These are phyloP conservation scores for Cryomyces antarcticus DNA, from an alignment of 495 filamentous ascomycete genomes.

Conservation along the genomic window DNA sequence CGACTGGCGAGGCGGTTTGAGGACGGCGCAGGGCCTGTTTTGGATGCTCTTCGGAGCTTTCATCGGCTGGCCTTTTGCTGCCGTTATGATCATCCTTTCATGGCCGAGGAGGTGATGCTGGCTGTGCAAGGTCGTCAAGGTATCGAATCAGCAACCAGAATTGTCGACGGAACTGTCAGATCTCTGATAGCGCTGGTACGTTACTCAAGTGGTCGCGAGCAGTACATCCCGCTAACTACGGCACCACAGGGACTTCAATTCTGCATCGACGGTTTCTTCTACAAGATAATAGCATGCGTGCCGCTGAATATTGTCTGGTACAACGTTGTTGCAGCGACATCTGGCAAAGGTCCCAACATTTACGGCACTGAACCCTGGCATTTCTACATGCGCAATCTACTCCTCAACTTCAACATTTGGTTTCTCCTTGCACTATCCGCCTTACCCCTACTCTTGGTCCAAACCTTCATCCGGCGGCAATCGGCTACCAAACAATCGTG, in stretches of 20 bases:
- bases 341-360: constrained; percentile 66
- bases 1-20: constrained; percentile 55
- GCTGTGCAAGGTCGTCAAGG: constrained; percentile 36
- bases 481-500: constrained; percentile 24
- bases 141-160: constrained; percentile 30
- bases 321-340: constrained; percentile 60
- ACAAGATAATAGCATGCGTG: constrained; percentile 54
- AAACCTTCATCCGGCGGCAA: constrained; percentile 23
- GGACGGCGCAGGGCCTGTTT: constrained; percentile 63
- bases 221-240: constrained; percentile 5
- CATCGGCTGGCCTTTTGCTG: constrained; percentile 88
- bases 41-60: constrained; percentile 85
- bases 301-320: constrained; percentile 89
- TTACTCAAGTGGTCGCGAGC: constrained; percentile 1
- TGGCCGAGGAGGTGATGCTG: constrained; percentile 55
- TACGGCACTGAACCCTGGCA: constrained; percentile 95
- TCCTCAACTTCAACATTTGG: constrained; percentile 92
- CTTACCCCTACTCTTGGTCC: constrained; percentile 37
- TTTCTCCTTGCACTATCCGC: constrained; percentile 64
- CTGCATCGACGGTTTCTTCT: constrained; percentile 59
- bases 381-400: constrained; percentile 82
- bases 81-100: constrained; percentile 58
- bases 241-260: constrained; percentile 32
- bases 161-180: constrained; percentile 45
- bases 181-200: constrained; percentile 52